Conservation (phyloP, 345 rosid species). For the Linum usitatissimum region DNA sequence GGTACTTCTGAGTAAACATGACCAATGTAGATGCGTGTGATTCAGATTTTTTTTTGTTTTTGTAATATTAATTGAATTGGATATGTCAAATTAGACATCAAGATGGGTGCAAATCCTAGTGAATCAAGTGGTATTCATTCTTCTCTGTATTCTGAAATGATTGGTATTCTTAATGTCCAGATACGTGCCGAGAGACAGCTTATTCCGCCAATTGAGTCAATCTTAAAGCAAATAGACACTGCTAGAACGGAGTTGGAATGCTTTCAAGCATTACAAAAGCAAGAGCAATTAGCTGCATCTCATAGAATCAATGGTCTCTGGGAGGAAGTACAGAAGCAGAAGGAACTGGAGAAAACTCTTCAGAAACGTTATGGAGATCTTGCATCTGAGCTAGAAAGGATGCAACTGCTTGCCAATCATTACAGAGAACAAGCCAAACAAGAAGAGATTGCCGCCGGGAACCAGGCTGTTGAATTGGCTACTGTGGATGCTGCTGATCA, state of each 20-base stretch:
- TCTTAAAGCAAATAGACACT: conserved; percentile 72
- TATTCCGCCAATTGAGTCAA: conserved; percentile 66
- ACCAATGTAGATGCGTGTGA: not conserved
- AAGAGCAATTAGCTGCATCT: conserved; percentile 81
- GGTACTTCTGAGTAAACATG: not conserved
- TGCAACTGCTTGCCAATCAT: conserved; percentile 30
- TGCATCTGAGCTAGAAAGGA: conserved; percentile 46
- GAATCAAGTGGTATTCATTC: too few relatives aligned
- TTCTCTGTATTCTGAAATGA: not conserved
- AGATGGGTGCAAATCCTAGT: too few relatives aligned
- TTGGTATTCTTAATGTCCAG: conserved; percentile 31
- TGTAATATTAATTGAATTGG: not conserved
- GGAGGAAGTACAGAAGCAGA: conserved; percentile 88
- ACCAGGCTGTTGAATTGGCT: conserved; percentile 20
- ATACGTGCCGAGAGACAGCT: conserved; percentile 52
- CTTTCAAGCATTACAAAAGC: conserved; percentile 83
- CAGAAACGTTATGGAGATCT: conserved; percentile 68
- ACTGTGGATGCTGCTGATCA: conserved; percentile 17
- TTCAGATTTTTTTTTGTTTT: not conserved
- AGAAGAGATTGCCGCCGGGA: conserved; percentile 38
- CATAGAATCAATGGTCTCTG: conserved; percentile 66
- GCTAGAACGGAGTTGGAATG: conserved; percentile 89
- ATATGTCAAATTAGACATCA: too few relatives aligned
- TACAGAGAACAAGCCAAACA: conserved; percentile 44
- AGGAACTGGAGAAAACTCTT: conserved; percentile 64